These are phyloP conservation scores for Eucalyptus lansdowneana DNA, from an alignment of 345 rosid genomes.

Conservation along the genomic window DNA sequence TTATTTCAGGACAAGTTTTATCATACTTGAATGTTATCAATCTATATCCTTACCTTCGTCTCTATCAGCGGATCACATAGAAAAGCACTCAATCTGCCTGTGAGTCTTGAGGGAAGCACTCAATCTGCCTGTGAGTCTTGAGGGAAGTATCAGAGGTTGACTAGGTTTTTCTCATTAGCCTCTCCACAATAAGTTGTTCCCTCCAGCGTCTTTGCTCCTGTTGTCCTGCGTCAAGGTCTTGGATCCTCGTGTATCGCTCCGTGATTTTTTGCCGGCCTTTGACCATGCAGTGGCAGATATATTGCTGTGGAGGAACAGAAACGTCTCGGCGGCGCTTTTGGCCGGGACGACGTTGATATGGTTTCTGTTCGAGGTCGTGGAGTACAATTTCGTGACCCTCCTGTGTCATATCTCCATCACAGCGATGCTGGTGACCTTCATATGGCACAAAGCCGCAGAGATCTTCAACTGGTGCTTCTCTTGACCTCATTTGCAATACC, in stretches of 20 bases:
- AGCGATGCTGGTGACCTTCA: slow-evolving; percentile 58
- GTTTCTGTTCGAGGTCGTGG: slow-evolving; percentile 82
- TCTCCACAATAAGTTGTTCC: not conserved
- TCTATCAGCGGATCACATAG: not conserved
- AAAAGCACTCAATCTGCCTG: not conserved
- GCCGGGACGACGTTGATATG: slow-evolving; percentile 52
- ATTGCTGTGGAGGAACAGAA: slow-evolving; percentile 60
- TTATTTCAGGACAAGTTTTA: not conserved
- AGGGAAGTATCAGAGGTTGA: not conserved
- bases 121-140: no score
- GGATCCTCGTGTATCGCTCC: not conserved
- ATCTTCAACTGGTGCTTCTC: slow-evolving; percentile 44
- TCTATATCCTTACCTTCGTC: not conserved
- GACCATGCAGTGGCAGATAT: slow-evolving; percentile 61
- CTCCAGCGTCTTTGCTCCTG: not conserved
- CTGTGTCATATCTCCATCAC: slow-evolving; percentile 60
- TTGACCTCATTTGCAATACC: not conserved
- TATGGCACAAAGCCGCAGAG: slow-evolving; percentile 45
- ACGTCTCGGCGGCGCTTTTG: slow-evolving; percentile 33
- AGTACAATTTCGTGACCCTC: slow-evolving; percentile 75
- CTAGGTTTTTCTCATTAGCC: not conserved
- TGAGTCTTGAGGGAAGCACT: no score
- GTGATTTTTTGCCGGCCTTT: not conserved
- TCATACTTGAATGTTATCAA: not conserved
- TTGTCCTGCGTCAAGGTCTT: not conserved